Percentiles rank a stretch among this genome's conserved stretches.
Conservation (phyloP, 345 rosid species). For the Firmiana major region DNA sequence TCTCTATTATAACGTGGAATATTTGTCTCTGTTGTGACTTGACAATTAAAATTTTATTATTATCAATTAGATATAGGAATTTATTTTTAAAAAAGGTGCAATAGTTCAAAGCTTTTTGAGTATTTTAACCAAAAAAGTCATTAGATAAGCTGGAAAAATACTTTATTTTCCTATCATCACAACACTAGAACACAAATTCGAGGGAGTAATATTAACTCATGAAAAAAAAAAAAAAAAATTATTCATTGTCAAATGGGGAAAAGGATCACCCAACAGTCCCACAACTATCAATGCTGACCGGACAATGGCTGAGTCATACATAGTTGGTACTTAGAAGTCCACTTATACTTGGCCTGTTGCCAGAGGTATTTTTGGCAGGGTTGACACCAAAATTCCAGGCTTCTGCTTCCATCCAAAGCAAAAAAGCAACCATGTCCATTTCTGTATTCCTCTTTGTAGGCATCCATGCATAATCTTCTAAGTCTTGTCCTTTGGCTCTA, state of each 20-base stretch:
- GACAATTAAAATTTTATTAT: too few relatives aligned
- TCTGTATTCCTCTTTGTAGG: neutral
- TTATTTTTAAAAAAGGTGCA: too few relatives aligned
- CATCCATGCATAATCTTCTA: neutral
- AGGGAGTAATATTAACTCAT: too few relatives aligned
- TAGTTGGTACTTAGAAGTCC: neutral
- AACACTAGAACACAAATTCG: too few relatives aligned
- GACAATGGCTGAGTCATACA: neutral
- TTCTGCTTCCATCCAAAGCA: neutral
- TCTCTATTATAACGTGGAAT: too few relatives aligned
- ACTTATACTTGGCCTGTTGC: neutral
- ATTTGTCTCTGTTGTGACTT: too few relatives aligned
- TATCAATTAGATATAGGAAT: too few relatives aligned
- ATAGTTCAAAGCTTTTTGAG: too few relatives aligned
- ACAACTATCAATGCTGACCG: neutral
- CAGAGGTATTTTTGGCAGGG: neutral
- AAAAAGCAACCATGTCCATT: neutral
- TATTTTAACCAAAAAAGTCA: too few relatives aligned
- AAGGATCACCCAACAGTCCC: neutral
- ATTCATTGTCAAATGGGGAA: neutral
- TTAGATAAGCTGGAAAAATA: too few relatives aligned
- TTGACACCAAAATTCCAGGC: neutral
- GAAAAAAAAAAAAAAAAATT: too few relatives aligned
- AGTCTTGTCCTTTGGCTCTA: neutral
- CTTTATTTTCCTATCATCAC: too few relatives aligned